Evolutionary conservation across 768 basidiomycete species (phyloP), one percentile per base, ranked within the genome.

Genomic region (Amanita molliuscula): DNA sequence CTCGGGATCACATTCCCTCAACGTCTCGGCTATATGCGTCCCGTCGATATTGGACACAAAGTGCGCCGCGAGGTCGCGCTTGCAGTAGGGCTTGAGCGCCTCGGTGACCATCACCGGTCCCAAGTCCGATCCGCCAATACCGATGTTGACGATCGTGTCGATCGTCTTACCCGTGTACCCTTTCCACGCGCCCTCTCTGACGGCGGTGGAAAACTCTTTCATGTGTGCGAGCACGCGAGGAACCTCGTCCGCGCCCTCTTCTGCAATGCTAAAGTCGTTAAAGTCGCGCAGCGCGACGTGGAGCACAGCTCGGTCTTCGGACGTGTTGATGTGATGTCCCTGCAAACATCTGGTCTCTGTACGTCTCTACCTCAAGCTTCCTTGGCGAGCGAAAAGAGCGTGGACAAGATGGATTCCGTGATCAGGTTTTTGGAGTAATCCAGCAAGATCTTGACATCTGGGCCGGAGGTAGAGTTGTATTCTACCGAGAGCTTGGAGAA

Each of bases 61-160:
- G 68, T 86, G 78, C 23, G 82, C 81, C 40, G 76, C 82, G 50
- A 98, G 74, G 65, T 91, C 89, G 56, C 90, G 82, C 67, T 97
- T 87, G 43, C 86, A 72, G 74, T 96, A 99, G 5, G 82, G 68
- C 71, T 94, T 96, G 67, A 98, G 81, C 3, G 93, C 95, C 71
- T 98, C 96, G 9, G 91, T 94, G 52, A 97, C 94, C 96, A 99
- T 99, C 59, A 97, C 94, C 13, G 95, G 96, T 15, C 95, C 95
- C 47, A 99, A 74, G 66, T 99, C 96, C 31, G 93, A 96, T 46
- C 96, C 96, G 49, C 96, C 96, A 63, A 99, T 99, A 53, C 96
- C 96, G 58, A 99, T 96, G 72, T 98, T 98, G 63, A 99, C 93
- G 67, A 99, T 83, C 43, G 91, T 84, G 60, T 82, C 79, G 75